Percentiles rank a stretch among this genome's conserved stretches.
These are phyloP conservation scores for Paspalum vaginatum DNA, from an alignment of 176 grass and related monocot genomes.

Conservation along the genomic window DNA sequence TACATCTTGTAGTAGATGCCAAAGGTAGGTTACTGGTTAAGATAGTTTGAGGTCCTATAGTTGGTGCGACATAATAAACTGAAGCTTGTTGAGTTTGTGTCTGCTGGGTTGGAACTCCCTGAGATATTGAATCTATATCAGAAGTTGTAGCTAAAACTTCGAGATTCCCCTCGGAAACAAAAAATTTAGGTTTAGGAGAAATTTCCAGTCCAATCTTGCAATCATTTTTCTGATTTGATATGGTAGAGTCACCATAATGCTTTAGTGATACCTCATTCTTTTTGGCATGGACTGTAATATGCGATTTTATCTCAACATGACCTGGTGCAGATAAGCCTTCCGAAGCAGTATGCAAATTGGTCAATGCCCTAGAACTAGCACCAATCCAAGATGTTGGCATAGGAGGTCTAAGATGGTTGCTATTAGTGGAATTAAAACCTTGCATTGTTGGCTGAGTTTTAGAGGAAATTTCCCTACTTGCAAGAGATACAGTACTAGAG, in stretches of 20 bases:
- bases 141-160: slow-evolving; percentile 24
- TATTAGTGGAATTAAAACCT: slow-evolving; percentile 55
- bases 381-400: slow-evolving; percentile 31
- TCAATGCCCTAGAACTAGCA: slow-evolving; percentile 24
- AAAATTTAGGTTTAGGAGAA: slow-evolving; percentile 15
- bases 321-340: slow-evolving; percentile 33
- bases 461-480: slow-evolving; percentile 60
- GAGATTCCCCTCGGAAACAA: slow-evolving; percentile 24
- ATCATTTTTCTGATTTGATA: slow-evolving; percentile 21
- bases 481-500: slow-evolving; percentile 24
- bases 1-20: slow-evolving; percentile 5
- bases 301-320: slow-evolving; percentile 35
- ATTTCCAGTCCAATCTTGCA: slow-evolving; percentile 19
- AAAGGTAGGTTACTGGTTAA: slow-evolving; percentile 10
- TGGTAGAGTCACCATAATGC: slow-evolving; percentile 28
- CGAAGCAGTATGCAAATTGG: slow-evolving; percentile 26
- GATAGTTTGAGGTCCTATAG: slow-evolving; percentile 29
- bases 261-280: no score
- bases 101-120: slow-evolving; percentile 34
- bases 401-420: slow-evolving; percentile 43
- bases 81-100: slow-evolving; percentile 16
- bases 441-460: slow-evolving; percentile 48
- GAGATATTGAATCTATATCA: slow-evolving; percentile 17
- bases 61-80: slow-evolving; percentile 29
- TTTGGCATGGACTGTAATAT: slow-evolving; percentile 25